A percentile compares a stretch with the other conserved stretches of the same genome.
These are phyloP conservation scores for Trichoderma semiorbis DNA, from an alignment of 2,329 filamentous ascomycete species.

Conservation along the genomic window DNA sequence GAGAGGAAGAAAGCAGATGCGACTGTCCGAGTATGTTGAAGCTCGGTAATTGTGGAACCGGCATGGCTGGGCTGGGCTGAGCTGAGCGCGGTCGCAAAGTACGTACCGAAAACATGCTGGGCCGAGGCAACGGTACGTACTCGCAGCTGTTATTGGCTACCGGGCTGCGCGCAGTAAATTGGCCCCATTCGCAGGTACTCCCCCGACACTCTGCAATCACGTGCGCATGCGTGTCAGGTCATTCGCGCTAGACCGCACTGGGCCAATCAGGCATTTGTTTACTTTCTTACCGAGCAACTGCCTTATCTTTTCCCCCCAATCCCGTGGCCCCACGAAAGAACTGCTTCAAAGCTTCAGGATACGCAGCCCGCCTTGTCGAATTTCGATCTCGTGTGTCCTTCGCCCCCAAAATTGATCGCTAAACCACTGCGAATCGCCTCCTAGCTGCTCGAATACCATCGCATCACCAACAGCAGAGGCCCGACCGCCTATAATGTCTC, in stretches of 20 bases:
- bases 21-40: conserved; percentile 27
- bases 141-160: neutral
- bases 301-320: conserved; percentile 5
- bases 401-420: neutral
- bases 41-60: conserved; percentile 21
- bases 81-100: conserved; percentile 5
- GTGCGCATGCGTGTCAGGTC: neutral
- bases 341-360: neutral
- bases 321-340: conserved; percentile 5
- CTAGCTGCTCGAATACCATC: neutral
- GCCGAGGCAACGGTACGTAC: conserved; percentile 14
- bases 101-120: neutral
- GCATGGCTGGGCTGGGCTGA: neutral
- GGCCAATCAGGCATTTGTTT: conserved; percentile 41
- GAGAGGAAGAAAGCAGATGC: conserved; percentile 19
- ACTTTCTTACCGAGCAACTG: conserved; percentile 41
- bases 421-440: neutral
- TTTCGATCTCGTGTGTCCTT: neutral
- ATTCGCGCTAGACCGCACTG: neutral
- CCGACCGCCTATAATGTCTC: conserved; percentile 64
- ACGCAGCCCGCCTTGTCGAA: conserved; percentile 16
- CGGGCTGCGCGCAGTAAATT: neutral
- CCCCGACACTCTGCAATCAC: neutral
- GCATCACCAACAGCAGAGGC: neutral
- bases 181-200: neutral